These are phyloP conservation scores for Flammula alnicola DNA, from an alignment of 1,284 basidiomycete genomes.

Conservation along the genomic window DNA sequence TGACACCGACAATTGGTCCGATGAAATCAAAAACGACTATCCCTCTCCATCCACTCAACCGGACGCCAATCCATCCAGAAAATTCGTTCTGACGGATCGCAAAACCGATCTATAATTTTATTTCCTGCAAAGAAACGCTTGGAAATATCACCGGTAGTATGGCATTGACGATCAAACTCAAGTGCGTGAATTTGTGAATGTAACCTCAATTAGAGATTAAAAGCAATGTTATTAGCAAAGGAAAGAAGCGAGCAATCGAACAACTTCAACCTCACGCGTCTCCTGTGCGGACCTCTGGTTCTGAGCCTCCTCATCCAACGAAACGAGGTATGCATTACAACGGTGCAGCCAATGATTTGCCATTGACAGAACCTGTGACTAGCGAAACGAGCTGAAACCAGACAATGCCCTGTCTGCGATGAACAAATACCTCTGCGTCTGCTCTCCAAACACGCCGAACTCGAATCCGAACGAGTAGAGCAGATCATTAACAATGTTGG, in stretches of 20 bases:
- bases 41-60: constrained; percentile 29
- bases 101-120: constrained; percentile 16
- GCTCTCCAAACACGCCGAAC: constrained; percentile 59
- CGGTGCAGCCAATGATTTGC: background rate
- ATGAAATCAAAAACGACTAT: constrained; percentile 1
- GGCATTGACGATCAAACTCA: constrained; percentile 27
- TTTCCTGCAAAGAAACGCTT: constrained; percentile 7
- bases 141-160: constrained; percentile 13
- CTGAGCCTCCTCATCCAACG: constrained; percentile 31
- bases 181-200: constrained; percentile 26
- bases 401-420: constrained; percentile 71
- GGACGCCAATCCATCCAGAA: constrained; percentile 35
- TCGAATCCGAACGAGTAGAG: constrained; percentile 70
- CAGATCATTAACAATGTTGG: constrained; percentile 67
- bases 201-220: constrained; percentile 18
- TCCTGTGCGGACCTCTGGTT: constrained; percentile 24
- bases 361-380: background rate
- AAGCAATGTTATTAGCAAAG: constrained; percentile 26
- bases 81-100: constrained; percentile 13
- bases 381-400: constrained; percentile 76
- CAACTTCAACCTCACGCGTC: constrained; percentile 25
- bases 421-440: constrained; percentile 74
- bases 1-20: constrained; percentile 1
- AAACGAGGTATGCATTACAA: constrained; percentile 30
- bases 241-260: constrained; percentile 38